These are phyloP conservation scores for Apiotrichum domesticum DNA, from an alignment of 1,284 basidiomycete species.

Conservation along the genomic window DNA sequence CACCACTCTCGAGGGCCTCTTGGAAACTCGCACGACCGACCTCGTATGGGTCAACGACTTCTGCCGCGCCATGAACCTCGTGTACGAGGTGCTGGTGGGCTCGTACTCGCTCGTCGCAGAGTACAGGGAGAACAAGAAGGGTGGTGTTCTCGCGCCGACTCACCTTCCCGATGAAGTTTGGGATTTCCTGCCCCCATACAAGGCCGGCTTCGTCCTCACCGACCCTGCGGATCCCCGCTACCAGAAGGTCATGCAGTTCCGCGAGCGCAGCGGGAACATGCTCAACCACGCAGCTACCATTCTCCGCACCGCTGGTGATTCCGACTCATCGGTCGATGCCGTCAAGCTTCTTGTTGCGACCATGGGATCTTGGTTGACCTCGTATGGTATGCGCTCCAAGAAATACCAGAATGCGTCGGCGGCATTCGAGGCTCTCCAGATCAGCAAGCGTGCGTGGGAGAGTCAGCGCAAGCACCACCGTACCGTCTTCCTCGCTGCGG, in stretches of 20 bases:
- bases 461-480: constrained; percentile 41
- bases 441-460: constrained; percentile 40
- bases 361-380: constrained; percentile 39
- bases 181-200: constrained; percentile 58
- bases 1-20: constrained; percentile 60
- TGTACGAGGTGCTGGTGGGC: constrained; percentile 34
- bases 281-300: constrained; percentile 64
- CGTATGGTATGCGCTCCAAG: constrained; percentile 42
- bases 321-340: constrained; percentile 90
- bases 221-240: constrained; percentile 72
- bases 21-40: constrained; percentile 55
- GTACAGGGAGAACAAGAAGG: constrained; percentile 35
- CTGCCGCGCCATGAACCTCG: constrained; percentile 60
- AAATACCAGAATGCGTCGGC: constrained; percentile 32
- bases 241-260: constrained; percentile 58
- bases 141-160: constrained; percentile 28
- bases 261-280: constrained; percentile 63
- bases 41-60: constrained; percentile 82
- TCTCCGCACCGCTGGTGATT: constrained; percentile 62
- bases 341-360: constrained; percentile 54
- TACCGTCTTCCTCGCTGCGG: constrained; percentile 34
- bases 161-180: constrained; percentile 56
- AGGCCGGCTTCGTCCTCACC: constrained; percentile 68
- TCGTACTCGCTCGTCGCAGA: constrained; percentile 40
- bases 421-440: constrained; percentile 31